Evolutionary conservation across 1,139 yeast genomes (phyloP), one percentile per base, ranked within the genome.

Genomic region (Kurtzmaniella quercitrusa): DNA sequence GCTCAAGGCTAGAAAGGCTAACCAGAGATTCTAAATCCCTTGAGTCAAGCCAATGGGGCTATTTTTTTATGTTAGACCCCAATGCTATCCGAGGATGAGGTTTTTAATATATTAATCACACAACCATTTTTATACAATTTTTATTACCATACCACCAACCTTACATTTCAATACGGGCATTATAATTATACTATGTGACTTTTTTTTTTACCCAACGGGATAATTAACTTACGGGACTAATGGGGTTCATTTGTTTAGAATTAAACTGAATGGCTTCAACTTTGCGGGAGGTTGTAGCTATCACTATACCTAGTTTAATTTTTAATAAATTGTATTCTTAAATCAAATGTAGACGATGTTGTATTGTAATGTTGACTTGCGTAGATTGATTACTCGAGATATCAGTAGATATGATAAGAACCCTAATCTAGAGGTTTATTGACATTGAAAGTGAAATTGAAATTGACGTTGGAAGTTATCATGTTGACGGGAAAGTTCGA

Each of bases 11-110:
- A 73, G 55, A 57, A 73, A 73, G 63, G 58, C 76, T 50, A 64
- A 69, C 66, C 75, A 70, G 62, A 72, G 77, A 70, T 73, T 70
- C 59, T 73, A 70, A 68, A 56, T 42, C 25, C 31, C 31, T 27
- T 27, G 31, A 27, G 31, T n/a, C 14, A 11, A 11, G 14, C 14
- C 31, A 27, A 8, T 27, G 12, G 31, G 14, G 31, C 14, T 27
- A n/a, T n/a, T n/a, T n/a, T n/a, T n/a, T n/a, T n/a, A n/a, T n/a
- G n/a, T n/a, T n/a, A n/a, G 38, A 39, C 31, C 33, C 29, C 39
- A 40, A 41, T 25, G 25, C 43, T 39, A 33, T 31, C 19, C 33
- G 34, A 36, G 31, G 39, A 37, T 15, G 40, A 25, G 40, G 19
- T 15, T 38, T n/a, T 16, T 38, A 15, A 16, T 25, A 12, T 7